These are phyloP conservation scores for Capsella rubella DNA, from an alignment of 441 rosid genomes.

Conservation along the genomic window DNA sequence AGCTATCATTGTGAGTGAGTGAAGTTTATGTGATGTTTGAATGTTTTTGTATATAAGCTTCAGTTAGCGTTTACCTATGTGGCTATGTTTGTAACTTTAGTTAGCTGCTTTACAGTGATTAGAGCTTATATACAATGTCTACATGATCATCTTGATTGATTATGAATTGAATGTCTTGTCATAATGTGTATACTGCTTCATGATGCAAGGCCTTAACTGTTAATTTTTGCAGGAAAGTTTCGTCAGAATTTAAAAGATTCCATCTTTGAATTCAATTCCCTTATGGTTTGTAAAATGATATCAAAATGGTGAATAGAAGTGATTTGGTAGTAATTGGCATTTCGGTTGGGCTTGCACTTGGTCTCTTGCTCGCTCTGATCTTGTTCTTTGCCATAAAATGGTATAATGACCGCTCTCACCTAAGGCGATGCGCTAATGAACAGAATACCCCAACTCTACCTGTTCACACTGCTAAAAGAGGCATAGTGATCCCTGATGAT, in stretches of 20 bases:
- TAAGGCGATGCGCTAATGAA: constrained; percentile 58
- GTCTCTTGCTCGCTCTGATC: constrained; percentile 73
- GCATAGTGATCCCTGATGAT: constrained; percentile 66
- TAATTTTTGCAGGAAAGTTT: constrained; percentile 9
- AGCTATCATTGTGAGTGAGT: not conserved
- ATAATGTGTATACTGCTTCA: constrained; percentile 12
- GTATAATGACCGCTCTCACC: constrained; percentile 63
- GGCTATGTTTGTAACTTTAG: not conserved
- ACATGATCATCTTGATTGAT: constrained; percentile 7
- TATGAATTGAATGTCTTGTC: not conserved
- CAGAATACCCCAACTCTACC: constrained; percentile 68
- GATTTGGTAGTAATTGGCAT: constrained; percentile 71
- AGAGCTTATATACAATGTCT: constrained; percentile 9
- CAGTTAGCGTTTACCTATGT: not conserved
- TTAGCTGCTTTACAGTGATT: constrained; percentile 7
- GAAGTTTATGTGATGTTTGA: constrained; percentile 1
- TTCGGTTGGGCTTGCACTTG: constrained; percentile 79
- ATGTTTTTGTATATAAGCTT: not conserved
- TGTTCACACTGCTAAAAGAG: constrained; percentile 72
- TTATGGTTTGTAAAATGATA: constrained; percentile 57
- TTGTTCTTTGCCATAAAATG: constrained; percentile 69
- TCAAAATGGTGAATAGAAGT: constrained; percentile 60
- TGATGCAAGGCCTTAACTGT: constrained; percentile 19
- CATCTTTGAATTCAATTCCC: constrained; percentile 38
- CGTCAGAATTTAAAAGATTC: not conserved